Evolutionary conservation across 2,329 filamentous ascomycete species (phyloP), one percentile per base, ranked within the genome.

Genomic region (Chaetomium sp.): DNA sequence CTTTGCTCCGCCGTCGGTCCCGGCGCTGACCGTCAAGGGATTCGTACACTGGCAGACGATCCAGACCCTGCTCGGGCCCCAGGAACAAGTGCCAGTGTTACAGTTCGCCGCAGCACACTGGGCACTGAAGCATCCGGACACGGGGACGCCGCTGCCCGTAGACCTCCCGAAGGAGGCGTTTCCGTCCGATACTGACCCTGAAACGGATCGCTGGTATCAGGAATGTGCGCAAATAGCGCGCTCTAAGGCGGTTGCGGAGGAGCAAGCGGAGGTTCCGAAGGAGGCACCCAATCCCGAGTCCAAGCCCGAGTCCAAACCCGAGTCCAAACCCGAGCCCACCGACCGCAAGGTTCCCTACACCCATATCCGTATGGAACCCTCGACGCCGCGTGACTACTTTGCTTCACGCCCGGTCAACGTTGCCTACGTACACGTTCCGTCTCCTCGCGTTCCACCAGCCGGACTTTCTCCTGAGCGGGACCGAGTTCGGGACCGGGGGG

Each of bases 21-120:
- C 95, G 0, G 91, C 93, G 16, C 80, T 99, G 63, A 96, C 94
- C 42, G 82, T 85, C 0, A 86, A 87, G 72, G 95, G 95, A 49
- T 99, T 96, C 76, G 91, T 94, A 51, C 88, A 92, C 75, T 99
- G 94, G 94, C 90, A 97, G 79, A 92, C 91, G 0, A 90, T 98
- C 62, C 92, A 98, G 78, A 84, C 97, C 25, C 81, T 98, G 42
- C 84, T 98, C 1, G 91, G 89, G 1, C 95, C 95, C 0, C 90
- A 95, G 70, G 91, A 96, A 72, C 93, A 98, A 78, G 90, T 93
- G 0, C 87, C 87, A 0, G 94, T 93, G 71, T 77, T 99, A 27
- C 92, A 95, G 72, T 88, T 86, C 72, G 92, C 93, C 0, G 90
- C 96, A 3, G 84, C 84, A 66, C 82, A 90, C 68, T 97, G 93